phyloP scores from a whole-genome alignment of 305 asterid species.

The Rubia peregrina region DNA sequence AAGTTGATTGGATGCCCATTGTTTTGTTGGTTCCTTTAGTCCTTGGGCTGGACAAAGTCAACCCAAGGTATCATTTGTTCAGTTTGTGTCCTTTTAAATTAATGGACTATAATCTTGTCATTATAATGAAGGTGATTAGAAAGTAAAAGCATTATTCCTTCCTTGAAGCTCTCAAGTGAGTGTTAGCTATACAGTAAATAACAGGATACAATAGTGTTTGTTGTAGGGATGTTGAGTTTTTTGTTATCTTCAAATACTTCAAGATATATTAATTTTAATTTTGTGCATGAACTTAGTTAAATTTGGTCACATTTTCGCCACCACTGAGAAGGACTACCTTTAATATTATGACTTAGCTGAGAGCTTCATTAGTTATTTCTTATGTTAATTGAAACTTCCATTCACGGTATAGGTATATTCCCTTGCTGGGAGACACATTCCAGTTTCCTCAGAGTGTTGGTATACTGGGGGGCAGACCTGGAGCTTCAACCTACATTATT shows the following conservation, averaged over 20 bases:
- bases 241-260: background rate
- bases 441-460: constrained; percentile 96
- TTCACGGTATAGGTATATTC: constrained; percentile 60
- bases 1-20: constrained; percentile 60
- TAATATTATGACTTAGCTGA: background rate
- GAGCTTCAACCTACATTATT: constrained; percentile 84
- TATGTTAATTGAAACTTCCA: background rate
- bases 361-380: constrained; percentile 5
- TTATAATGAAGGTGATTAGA: background rate
- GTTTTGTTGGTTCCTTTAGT: constrained; percentile 91
- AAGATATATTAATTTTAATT: background rate
- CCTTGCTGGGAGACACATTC: constrained; percentile 70
- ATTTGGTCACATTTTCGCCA: background rate
- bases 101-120: background rate
- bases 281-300: background rate
- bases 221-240: background rate
- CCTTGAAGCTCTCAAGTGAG: background rate
- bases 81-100: background rate
- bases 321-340: background rate
- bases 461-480: constrained; percentile 91
- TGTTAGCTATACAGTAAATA: background rate
- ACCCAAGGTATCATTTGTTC: constrained; percentile 60
- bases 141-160: background rate
- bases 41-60: constrained; percentile 85
- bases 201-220: background rate